Evolutionary conservation across 169 alveolate species (phyloP).

Genomic region (Plasmodium malariae): DNA sequence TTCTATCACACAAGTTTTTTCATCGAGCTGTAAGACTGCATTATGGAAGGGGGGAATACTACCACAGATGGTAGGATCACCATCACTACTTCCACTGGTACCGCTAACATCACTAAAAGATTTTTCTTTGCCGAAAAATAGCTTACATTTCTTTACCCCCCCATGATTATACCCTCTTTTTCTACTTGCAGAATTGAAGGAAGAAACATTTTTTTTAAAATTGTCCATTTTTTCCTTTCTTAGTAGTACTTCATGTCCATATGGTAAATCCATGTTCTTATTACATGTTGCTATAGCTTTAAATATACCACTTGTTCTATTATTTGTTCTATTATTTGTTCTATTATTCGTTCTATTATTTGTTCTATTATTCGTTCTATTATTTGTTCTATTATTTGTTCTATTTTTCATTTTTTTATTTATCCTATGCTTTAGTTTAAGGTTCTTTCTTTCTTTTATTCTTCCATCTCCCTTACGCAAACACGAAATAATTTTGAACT

Average conservation of each 20-base stretch:
- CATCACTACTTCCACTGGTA: not conserved
- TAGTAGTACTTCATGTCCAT: not conserved
- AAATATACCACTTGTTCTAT: not conserved
- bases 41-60: no score
- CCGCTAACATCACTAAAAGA: not conserved
- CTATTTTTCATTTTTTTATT: not conserved
- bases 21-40: not conserved
- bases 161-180: not conserved
- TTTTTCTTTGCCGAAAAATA: not conserved
- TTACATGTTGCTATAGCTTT: not conserved
- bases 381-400: not conserved
- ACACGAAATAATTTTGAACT: not conserved
- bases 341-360: not conserved
- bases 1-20: not conserved
- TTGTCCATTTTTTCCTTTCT: not conserved
- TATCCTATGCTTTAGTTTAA: not conserved
- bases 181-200: not conserved
- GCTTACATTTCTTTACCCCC: not conserved
- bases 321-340: not conserved
- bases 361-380: not conserved
- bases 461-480: not conserved
- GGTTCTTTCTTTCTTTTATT: not conserved
- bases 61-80: no score
- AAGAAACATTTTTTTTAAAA: not conserved
- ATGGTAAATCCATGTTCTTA: not conserved